Base-by-base conservation (phyloP, 129 eudicot species). In the Lonicera japonica region DNA sequence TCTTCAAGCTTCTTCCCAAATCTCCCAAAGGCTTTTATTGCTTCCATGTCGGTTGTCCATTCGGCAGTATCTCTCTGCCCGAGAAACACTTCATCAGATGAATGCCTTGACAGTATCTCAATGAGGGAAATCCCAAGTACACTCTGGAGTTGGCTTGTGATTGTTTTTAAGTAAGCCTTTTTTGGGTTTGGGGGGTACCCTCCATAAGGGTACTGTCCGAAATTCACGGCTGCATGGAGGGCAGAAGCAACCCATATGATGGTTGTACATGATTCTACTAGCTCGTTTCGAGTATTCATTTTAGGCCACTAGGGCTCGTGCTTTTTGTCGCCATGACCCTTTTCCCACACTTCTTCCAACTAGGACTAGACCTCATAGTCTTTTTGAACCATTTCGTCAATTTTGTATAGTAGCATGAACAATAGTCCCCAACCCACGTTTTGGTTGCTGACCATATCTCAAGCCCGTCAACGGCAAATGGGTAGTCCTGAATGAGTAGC, bases 161-260 rank as follows among this genome's bases (percentile, higher is more conserved):
- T 53, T 21, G 95, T 87, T 70, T 74, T 78, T 73, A 87, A 36
- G 61, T 56, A 81, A 3, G 70, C 83, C 23, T 56, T 71, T 11
- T 83, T 77, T 0, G 95, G 88, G 63, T 83, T 88, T 4, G 89
- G 96, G 22, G 77, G 64, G 77, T 78, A 88, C 2, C 96, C 96
- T 0, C 75, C 96, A 25, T 88, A 88, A 25, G 92, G 55, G 63
- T 78, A 88, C 24, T 88, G 96, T n/a, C 96, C 96, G 24, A 81
- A 88, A 40, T 88, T 88, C 8, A 79, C 70, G 3, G 96, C 83
- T 41, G 96, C 94, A 46, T 88, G 96, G 8, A 84, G 86, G 11
- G 96, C 96, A 19, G 94, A 84, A 21, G 94, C 86, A 1, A 76
- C 59, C 96, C 94, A 88, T 50, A 88, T 84, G 70, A 88, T 79